These are phyloP conservation scores for Phaeosphaeriaceae sp. DNA, from an alignment of 2,329 filamentous ascomycete genomes.

Conservation along the genomic window DNA sequence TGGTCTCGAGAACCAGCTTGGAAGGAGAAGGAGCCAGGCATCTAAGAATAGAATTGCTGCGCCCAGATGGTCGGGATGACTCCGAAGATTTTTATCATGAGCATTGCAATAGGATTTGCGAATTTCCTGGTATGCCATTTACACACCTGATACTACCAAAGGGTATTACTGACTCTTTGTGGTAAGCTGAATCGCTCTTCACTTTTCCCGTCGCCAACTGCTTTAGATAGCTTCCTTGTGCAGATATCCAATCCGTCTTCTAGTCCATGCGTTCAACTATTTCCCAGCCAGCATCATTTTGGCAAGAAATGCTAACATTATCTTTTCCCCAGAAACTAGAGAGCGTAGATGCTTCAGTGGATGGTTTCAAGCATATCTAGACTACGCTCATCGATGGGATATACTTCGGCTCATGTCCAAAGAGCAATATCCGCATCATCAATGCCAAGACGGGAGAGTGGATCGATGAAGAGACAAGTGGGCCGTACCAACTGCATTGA, in stretches of 20 bases:
- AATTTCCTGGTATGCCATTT: no score
- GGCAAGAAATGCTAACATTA: no score
- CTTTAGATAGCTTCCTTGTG: no score
- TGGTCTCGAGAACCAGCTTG: no score
- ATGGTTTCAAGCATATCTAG: background rate
- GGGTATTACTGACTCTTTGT: no score
- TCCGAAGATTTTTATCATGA: constrained; percentile 1
- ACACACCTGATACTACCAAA: no score
- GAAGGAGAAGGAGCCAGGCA: background rate
- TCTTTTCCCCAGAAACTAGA: no score
- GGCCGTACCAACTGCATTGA: constrained; percentile 3
- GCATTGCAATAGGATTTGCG: background rate
- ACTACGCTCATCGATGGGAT: background rate
- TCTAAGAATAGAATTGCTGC: constrained; percentile 1
- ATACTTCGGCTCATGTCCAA: constrained; percentile 5
- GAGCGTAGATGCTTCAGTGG: constrained; percentile 1
- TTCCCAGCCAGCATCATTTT: no score
- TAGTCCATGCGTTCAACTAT: no score
- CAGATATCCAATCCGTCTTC: no score
- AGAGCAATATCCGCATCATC: constrained; percentile 9
- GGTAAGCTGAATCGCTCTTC: no score
- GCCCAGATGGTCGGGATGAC: background rate
- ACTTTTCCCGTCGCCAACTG: no score
- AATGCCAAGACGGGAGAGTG: constrained; percentile 11
- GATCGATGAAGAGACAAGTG: constrained; percentile 3